A percentile compares a stretch with the other conserved stretches of the same genome.
Evolutionary conservation across 805 yeast species (phyloP).

Genomic region (Yamadazyma takamatsuzukensis): DNA sequence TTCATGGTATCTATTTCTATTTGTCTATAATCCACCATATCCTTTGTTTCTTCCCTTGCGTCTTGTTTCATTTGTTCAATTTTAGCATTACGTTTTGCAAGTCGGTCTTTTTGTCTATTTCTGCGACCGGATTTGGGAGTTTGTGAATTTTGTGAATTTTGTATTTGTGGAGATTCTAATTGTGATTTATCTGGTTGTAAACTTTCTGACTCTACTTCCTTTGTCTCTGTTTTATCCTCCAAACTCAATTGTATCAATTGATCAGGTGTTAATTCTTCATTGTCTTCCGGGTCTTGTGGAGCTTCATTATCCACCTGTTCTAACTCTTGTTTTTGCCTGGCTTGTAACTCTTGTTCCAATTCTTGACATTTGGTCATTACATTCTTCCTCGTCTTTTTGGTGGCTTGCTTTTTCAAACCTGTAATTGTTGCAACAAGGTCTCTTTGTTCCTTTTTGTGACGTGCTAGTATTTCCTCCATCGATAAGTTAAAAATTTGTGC

Average conservation of each 20-base stretch:
- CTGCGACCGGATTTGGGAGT: constrained; percentile 29
- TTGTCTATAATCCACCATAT: constrained; percentile 59
- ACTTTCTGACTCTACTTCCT: neutral
- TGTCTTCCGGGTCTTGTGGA: constrained; percentile 20
- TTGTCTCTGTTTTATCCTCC: constrained; percentile 1
- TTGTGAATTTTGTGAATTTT: neutral
- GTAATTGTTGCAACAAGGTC: constrained; percentile 67
- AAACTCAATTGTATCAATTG: constrained; percentile 43
- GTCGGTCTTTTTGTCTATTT: constrained; percentile 80
- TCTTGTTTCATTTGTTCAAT: constrained; percentile 57
- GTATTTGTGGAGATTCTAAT: neutral
- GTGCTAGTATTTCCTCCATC: constrained; percentile 7
- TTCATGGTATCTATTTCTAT: constrained; percentile 69
- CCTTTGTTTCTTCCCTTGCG: constrained; percentile 67
- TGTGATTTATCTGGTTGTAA: constrained; percentile 2
- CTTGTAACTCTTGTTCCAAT: constrained; percentile 15
- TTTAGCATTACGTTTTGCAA: constrained; percentile 74
- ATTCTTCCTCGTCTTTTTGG: constrained; percentile 71
- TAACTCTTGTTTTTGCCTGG: constrained; percentile 26
- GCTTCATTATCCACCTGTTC: constrained; percentile 22
- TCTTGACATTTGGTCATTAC: constrained; percentile 4
- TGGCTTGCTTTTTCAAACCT: constrained; percentile 77
- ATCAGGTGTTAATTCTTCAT: constrained; percentile 52
- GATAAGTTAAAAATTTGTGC: too few species aligned
- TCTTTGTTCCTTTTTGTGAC: constrained; percentile 63